Conservation (phyloP, 805 yeast genomes). For the Candida maesae region DNA sequence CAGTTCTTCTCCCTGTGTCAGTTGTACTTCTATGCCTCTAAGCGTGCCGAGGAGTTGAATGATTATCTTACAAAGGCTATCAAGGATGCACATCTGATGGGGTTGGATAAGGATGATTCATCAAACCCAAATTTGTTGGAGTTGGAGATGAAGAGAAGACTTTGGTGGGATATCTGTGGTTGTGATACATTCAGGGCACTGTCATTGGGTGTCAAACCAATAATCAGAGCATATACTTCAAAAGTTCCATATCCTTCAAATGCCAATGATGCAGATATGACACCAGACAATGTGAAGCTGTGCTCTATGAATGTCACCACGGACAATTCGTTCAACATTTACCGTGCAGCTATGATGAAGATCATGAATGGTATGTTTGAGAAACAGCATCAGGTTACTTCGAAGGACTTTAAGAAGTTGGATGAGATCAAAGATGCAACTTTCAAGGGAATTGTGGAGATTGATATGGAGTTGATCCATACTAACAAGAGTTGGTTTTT, state of each 20-base stretch:
- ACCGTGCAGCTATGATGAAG: constrained; percentile 27
- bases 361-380: constrained; percentile 27
- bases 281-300: constrained; percentile 20
- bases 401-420: constrained; percentile 17
- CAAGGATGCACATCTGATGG: constrained; percentile 24
- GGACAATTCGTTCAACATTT: constrained; percentile 27
- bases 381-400: constrained; percentile 20
- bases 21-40: constrained; percentile 29
- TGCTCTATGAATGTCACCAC: constrained; percentile 23
- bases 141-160: constrained; percentile 30
- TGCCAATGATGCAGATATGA: constrained; percentile 29
- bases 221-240: constrained; percentile 22
- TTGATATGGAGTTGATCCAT: constrained; percentile 26
- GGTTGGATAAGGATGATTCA: constrained; percentile 25
- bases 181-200: constrained; percentile 28
- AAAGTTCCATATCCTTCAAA: constrained; percentile 32
- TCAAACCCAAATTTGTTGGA: constrained; percentile 24
- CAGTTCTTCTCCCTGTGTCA: constrained; percentile 29
- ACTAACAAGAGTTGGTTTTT: constrained; percentile 27
- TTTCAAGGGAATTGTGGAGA: constrained; percentile 26
- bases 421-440: constrained; percentile 16
- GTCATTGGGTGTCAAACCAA: constrained; percentile 24
- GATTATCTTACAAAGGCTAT: constrained; percentile 23
- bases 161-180: constrained; percentile 31
- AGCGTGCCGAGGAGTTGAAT: constrained; percentile 25